Conservation (phyloP, 331 rosid genomes). For the Saraca asoca region DNA sequence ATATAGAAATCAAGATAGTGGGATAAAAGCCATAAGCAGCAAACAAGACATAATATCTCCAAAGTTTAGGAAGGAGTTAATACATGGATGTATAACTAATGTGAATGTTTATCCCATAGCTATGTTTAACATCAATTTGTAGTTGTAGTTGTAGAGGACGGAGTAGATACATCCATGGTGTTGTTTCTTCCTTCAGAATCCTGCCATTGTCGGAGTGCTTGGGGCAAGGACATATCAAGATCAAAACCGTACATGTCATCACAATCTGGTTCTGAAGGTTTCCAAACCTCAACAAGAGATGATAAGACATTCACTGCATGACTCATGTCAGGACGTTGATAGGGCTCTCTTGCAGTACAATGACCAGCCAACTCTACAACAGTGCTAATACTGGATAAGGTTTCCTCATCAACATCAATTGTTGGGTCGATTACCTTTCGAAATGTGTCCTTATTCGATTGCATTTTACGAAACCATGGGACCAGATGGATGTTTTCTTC, state of each 20-base stretch:
- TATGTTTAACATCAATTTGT: too few relatives aligned
- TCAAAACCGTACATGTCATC: constrained; percentile 59
- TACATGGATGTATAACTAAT: too few relatives aligned
- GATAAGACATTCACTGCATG: constrained; percentile 77
- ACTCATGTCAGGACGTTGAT: constrained; percentile 87
- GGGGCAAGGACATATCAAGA: constrained; percentile 61
- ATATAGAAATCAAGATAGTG: too few relatives aligned
- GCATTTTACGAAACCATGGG: constrained; percentile 75
- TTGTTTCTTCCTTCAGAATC: constrained; percentile 52
- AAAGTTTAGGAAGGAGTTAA: too few relatives aligned
- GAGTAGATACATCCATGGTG: constrained; percentile 21
- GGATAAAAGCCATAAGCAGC: too few relatives aligned
- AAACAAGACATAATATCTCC: too few relatives aligned
- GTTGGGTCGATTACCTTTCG: constrained; percentile 54
- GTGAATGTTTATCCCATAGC: too few relatives aligned
- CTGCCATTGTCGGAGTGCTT: constrained; percentile 73
- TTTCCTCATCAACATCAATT: constrained; percentile 60
- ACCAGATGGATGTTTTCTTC: constrained; percentile 87
- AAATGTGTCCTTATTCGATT: constrained; percentile 43
- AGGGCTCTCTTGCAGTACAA: constrained; percentile 75
- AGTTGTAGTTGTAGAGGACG: neutral
- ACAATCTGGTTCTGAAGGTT: constrained; percentile 50
- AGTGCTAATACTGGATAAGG: constrained; percentile 44
- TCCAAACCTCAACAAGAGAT: constrained; percentile 77
- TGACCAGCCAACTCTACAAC: constrained; percentile 86